Conservation (phyloP, 371 early-diverging fungal species). For the Apophysomyces sp. region DNA sequence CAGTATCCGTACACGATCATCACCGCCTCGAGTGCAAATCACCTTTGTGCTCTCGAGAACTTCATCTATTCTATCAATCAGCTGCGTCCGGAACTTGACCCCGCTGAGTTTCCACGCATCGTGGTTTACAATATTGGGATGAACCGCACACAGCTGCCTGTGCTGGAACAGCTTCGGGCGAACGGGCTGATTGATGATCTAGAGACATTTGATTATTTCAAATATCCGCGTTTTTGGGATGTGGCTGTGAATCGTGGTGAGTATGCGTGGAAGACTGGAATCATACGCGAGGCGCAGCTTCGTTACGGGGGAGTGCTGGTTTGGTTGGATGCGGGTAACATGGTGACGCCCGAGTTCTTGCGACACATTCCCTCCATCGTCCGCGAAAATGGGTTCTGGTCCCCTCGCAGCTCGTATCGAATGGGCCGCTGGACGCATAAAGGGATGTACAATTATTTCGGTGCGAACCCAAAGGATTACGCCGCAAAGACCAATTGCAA, state of each 20-base stretch:
- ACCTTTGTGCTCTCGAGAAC: slow-evolving; percentile 61
- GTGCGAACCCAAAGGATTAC: slow-evolving; percentile 38
- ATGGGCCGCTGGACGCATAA: slow-evolving; percentile 60
- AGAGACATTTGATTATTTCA: slow-evolving; percentile 48
- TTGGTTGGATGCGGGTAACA: slow-evolving; percentile 66
- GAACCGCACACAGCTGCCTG: slow-evolving; percentile 48
- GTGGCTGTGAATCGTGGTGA: slow-evolving; percentile 58
- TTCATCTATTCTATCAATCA: slow-evolving; percentile 54
- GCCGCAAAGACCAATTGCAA: slow-evolving; percentile 58
- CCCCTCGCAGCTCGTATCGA: slow-evolving; percentile 50
- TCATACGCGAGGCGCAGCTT: slow-evolving; percentile 54
- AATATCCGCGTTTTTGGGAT: slow-evolving; percentile 66
- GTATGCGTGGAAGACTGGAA: slow-evolving; percentile 71
- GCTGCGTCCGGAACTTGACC: slow-evolving; percentile 29
- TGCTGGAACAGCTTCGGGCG: slow-evolving; percentile 38
- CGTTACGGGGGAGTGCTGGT: slow-evolving; percentile 50
- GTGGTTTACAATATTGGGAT: slow-evolving; percentile 54
- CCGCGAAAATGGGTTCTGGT: slow-evolving; percentile 50
- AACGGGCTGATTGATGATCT: slow-evolving; percentile 50
- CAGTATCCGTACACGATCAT: slow-evolving; percentile 53
- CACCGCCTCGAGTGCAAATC: slow-evolving; percentile 63
- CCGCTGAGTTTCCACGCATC: slow-evolving; percentile 38
- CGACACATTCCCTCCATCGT: slow-evolving; percentile 43
- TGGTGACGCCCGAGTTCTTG: slow-evolving; percentile 55
- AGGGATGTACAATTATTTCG: slow-evolving; percentile 59